A percentile compares a stretch with the other conserved stretches of the same genome.
These are phyloP conservation scores for Setaria viridis DNA, from an alignment of 202 grass and related monocot genomes.

Conservation along the genomic window DNA sequence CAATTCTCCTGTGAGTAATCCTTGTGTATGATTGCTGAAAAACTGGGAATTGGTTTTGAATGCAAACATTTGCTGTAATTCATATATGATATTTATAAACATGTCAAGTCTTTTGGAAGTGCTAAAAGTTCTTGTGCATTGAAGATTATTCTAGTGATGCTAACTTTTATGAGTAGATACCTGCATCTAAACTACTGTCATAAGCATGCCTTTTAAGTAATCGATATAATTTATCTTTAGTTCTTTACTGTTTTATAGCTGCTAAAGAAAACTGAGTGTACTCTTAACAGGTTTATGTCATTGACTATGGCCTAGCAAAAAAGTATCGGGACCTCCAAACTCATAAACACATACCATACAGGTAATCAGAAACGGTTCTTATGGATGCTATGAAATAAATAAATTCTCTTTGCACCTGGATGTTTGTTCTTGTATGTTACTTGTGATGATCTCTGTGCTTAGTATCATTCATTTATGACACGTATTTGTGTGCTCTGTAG, in stretches of 20 bases:
- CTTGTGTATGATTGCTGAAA: not conserved
- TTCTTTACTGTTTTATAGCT: conserved; percentile 26
- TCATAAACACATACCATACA: conserved; percentile 95
- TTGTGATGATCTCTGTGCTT: conserved; percentile 10
- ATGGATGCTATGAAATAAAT: conserved; percentile 33
- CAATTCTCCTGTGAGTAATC: not conserved
- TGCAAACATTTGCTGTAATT: not conserved
- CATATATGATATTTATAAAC: not conserved
- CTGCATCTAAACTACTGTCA: not conserved
- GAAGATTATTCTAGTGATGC: not conserved
- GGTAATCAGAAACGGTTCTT: conserved; percentile 53
- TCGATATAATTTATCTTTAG: conserved; percentile 21
- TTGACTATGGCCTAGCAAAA: conserved; percentile 94
- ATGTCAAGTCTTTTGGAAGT: conserved; percentile 1
- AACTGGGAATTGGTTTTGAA: not conserved
- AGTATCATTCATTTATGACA: conserved; percentile 20
- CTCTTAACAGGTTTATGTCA: conserved; percentile 72
- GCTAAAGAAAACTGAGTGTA: conserved; percentile 37
- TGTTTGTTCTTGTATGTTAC: conserved; percentile 18
- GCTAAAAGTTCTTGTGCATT: conserved; percentile 4
- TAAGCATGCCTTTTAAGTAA: conserved; percentile 2
- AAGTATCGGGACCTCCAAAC: conserved; percentile 95
- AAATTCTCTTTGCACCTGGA: not conserved
- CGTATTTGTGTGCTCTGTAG: conserved; percentile 11
- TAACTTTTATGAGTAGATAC: conserved; percentile 6